These are phyloP conservation scores for Austropuccinia psidii DNA, from an alignment of 1,284 basidiomycete genomes.

Conservation along the genomic window DNA sequence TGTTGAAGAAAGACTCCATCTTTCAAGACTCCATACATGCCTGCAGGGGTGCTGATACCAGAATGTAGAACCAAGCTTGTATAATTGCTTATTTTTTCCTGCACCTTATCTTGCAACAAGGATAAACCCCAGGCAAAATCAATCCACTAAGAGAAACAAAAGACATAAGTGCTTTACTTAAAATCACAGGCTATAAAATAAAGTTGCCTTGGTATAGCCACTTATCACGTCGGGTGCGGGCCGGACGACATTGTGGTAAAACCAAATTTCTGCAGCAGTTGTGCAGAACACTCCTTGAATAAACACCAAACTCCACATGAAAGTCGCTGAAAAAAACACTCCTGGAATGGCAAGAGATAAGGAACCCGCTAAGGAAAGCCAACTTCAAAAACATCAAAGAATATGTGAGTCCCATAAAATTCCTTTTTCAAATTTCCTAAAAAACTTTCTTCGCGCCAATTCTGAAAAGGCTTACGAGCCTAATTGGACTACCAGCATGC, in stretches of 20 bases:
- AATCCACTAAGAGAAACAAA: slow-evolving; percentile 28
- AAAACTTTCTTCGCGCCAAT: no score
- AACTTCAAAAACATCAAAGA: not conserved
- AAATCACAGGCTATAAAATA: no score
- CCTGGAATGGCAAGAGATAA: slow-evolving; percentile 29
- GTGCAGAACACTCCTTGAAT: slow-evolving; percentile 32
- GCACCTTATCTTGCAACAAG: slow-evolving; percentile 25
- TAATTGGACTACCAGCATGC: not conserved
- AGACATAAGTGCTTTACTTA: no score
- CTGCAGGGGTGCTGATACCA: slow-evolving; percentile 31
- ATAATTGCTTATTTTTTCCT: slow-evolving; percentile 30
- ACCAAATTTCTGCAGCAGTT: slow-evolving; percentile 35
- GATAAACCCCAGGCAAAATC: slow-evolving; percentile 34
- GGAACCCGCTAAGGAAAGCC: slow-evolving; percentile 19
- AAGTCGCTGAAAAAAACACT: slow-evolving; percentile 21
- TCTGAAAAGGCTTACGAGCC: slow-evolving; percentile 14
- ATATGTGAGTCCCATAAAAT: no score
- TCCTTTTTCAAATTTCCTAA: no score
- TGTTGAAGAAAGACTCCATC: slow-evolving; percentile 20
- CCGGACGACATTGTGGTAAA: slow-evolving; percentile 32
- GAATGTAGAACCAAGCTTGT: slow-evolving; percentile 6
- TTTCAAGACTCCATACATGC: slow-evolving; percentile 35
- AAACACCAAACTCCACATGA: slow-evolving; percentile 25
- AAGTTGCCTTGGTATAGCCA: slow-evolving; percentile 36
- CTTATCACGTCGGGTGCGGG: slow-evolving; percentile 34